These are phyloP conservation scores for Pyrus hybrid DNA, from an alignment of 331 rosid species.

Conservation along the genomic window DNA sequence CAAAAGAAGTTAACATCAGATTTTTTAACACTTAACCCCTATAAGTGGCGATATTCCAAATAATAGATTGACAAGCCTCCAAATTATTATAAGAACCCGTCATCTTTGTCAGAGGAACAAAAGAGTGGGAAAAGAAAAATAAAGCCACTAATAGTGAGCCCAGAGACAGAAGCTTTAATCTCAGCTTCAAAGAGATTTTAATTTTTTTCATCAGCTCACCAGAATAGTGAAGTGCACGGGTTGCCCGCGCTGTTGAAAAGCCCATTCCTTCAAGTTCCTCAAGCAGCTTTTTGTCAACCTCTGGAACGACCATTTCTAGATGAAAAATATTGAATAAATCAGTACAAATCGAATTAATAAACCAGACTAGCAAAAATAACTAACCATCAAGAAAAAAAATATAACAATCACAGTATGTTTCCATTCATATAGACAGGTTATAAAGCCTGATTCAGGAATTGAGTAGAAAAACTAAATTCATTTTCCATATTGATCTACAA, in stretches of 20 bases:
- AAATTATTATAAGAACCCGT: background rate
- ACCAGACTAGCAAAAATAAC: background rate
- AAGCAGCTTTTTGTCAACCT: slow-evolving; percentile 74
- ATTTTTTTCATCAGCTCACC: slow-evolving; percentile 28
- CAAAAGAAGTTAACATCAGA: background rate
- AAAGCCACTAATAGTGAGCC: background rate
- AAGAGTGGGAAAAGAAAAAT: background rate
- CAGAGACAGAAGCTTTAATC: background rate
- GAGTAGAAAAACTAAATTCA: background rate
- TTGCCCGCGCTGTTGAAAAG: slow-evolving; percentile 68
- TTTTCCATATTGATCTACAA: background rate
- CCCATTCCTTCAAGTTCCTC: slow-evolving; percentile 95
- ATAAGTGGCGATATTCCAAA: background rate
- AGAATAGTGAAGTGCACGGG: slow-evolving; percentile 78
- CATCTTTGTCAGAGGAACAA: background rate
- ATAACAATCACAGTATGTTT: background rate
- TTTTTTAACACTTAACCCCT: background rate
- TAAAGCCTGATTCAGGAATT: background rate
- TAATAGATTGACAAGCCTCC: background rate
- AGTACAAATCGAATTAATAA: background rate
- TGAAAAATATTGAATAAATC: slow-evolving; percentile 11
- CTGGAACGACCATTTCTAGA: slow-evolving; percentile 88
- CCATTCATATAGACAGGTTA: background rate
- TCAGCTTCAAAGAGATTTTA: background rate
- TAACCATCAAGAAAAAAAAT: background rate